Conservation (phyloP, 179 eudicot genomes). For the Silene noctiflora region DNA sequence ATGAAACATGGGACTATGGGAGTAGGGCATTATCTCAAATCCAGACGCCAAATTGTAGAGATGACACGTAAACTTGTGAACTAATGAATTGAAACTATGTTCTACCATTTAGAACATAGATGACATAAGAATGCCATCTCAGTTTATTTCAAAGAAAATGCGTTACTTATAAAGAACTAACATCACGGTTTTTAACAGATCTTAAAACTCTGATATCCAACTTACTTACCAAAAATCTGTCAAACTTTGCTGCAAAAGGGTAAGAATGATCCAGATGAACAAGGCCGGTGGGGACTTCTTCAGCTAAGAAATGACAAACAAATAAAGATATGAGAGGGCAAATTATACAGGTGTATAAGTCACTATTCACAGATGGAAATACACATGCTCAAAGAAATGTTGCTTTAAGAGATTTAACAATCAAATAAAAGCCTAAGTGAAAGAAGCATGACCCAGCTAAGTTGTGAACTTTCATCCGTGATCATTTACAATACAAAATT, state of each 20-base stretch:
- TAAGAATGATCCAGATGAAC: constrained; percentile 51
- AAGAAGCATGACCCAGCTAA: too few species aligned
- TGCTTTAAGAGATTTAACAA: background rate
- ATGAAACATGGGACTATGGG: background rate
- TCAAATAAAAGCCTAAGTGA: too few species aligned
- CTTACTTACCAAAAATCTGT: constrained; percentile 73
- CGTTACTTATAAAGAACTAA: background rate
- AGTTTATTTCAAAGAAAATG: background rate
- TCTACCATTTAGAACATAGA: background rate
- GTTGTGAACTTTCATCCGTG: background rate
- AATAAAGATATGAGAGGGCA: constrained; percentile 6
- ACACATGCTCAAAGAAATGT: background rate
- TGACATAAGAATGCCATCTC: background rate
- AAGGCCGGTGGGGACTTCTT: constrained; percentile 31
- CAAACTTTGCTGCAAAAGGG: constrained; percentile 59
- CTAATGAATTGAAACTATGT: background rate
- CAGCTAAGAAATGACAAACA: constrained; percentile 20
- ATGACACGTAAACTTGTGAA: background rate
- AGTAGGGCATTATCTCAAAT: background rate
- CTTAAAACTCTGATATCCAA: constrained; percentile 1
- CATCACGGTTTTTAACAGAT: background rate
- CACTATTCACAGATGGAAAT: background rate
- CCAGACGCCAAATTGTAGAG: background rate
- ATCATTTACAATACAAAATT: background rate
- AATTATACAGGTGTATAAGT: background rate